Evolutionary conservation across 2,329 filamentous ascomycete species (phyloP), one percentile per base, ranked within the genome.

Genomic region (Cladophialophora psammophila): DNA sequence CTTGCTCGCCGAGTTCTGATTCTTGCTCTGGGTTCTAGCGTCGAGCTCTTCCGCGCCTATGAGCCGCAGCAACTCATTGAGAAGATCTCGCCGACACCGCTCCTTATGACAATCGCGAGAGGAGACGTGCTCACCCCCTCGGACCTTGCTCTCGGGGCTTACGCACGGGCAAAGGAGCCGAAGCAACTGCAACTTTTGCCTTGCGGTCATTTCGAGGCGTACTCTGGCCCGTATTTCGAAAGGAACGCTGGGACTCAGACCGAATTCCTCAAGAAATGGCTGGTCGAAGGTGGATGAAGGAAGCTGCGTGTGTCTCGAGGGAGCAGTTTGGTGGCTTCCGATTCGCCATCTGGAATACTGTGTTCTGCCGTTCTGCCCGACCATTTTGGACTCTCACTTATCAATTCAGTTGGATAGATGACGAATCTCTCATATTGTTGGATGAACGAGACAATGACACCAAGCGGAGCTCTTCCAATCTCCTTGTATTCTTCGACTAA

Each of bases 161-260:
- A 75, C 64, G 68, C 71, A n/a, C 72, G 74, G 6, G 80, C 79
- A 1, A 63, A 70, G 35, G 79, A 81, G 69, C 79, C 79, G 18
- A 82, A 82, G 69, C 71, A 79, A 63, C 70, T 82, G 56, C 71
- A 76, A 12, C 69, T 79, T 20, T 60, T 81, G 31, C 72, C 75
- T 8, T 75, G 77, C n/a, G 79, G 77, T 2, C 80, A 81, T 73
- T 81, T 81, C 70, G 79, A 80, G 64, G 74, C 66, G 10, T 81
- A 80, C 61, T 72, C 76, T 57, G 78, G 78, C 2, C 56, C 62
- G 1, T 60, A 63, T 12, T 72, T 72, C 65, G 69, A 71, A 38
- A 65, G 64, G 42, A 78, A 78, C 63, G 71, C 76, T 53, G 68
- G 63, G 7, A 69, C 59, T 15, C 77, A 80, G 70, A 68, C 73